These are phyloP conservation scores for Planoprotostelium fungivorum DNA, from an alignment of 78 protist species.

Conservation along the genomic window DNA sequence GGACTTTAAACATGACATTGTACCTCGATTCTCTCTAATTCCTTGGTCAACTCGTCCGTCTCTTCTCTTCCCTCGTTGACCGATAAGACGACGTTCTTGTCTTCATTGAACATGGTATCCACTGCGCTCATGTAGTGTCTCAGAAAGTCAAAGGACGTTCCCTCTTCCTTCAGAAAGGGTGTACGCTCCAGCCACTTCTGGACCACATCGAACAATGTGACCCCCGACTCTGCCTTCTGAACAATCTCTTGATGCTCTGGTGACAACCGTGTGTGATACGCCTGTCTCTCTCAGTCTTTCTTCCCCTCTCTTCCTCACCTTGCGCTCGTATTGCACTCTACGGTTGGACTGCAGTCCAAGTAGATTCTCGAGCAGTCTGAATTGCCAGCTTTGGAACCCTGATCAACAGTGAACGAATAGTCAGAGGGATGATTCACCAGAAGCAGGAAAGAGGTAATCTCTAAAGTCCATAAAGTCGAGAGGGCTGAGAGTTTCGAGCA, in stretches of 20 bases:
- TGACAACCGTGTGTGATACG: conserved; percentile 28
- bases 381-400: conserved; percentile 69
- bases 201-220: conserved; percentile 34
- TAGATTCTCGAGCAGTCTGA: conserved; percentile 63
- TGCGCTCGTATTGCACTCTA: conserved; percentile 51
- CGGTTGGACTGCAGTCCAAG: conserved; percentile 37
- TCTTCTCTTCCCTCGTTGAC: conserved; percentile 18
- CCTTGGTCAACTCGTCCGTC: conserved; percentile 25
- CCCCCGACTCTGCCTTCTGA: conserved; percentile 19
- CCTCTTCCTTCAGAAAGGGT: conserved; percentile 41
- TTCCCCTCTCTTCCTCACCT: background rate
- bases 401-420: background rate
- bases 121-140: conserved; percentile 26
- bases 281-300: conserved; percentile 3
- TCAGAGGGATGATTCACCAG: too few relatives aligned
- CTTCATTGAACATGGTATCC: conserved; percentile 29
- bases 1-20: background rate
- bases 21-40: conserved; percentile 1
- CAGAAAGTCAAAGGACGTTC: conserved; percentile 44
- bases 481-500: conserved; percentile 72
- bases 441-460: conserved; percentile 60
- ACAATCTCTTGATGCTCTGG: conserved; percentile 19
- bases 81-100: conserved; percentile 10
- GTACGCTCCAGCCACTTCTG: conserved; percentile 76
- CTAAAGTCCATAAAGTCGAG: conserved; percentile 67